Base-by-base conservation (phyloP, 2,329 filamentous ascomycete genomes). In the Monosporascus sp. region DNA sequence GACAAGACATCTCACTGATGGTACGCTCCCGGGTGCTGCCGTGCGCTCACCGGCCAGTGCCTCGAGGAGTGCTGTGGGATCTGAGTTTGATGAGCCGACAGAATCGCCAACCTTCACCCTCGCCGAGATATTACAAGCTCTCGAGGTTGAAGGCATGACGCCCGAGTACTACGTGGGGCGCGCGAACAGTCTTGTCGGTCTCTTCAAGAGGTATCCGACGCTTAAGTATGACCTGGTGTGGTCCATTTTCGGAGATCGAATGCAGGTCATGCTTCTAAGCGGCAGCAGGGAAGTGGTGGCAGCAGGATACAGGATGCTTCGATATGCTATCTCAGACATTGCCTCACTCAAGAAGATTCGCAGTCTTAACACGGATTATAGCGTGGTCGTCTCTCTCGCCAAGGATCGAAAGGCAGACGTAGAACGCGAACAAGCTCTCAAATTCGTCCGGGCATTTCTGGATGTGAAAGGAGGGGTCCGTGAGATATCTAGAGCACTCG, bases 351-450 rank as follows among this genome's bases (percentile, higher is more conserved):
- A 89, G 67, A 96, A 87, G 49, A 96, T 99, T 56, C 85, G 93
- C 52, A 81, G 81, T 15, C 76, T 97, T 20, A 92, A 97, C 61
- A 97, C 91, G 0, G 95, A 99, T 68, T 93, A 91, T 63, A 78
- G 97, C 20, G 92, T 97, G 28, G 91, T 96, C 40, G 78, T 93
- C 56, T 97, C 94, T 1, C 76, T 99, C 37, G 91, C 95, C 59
- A 97, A 97, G 68, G 94, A 97, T 69, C 88, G 89, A 65, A 97
- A 97, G 70, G 90, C 93, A n/a, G 92, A 93, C 62, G 89, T 99
- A 18, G 94, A 99, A 74, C 84, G 95, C 51, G 94, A 99, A 70
- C 94, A 99, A 72, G 94, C 94, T 14, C 77, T 99, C 63, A 99
- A 99, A 69, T 97, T 99, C 68, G 87, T 97, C 26, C 85, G 94